phyloP scores from a whole-genome alignment of 768 basidiomycete genomes.

The Rickenella mellea region DNA sequence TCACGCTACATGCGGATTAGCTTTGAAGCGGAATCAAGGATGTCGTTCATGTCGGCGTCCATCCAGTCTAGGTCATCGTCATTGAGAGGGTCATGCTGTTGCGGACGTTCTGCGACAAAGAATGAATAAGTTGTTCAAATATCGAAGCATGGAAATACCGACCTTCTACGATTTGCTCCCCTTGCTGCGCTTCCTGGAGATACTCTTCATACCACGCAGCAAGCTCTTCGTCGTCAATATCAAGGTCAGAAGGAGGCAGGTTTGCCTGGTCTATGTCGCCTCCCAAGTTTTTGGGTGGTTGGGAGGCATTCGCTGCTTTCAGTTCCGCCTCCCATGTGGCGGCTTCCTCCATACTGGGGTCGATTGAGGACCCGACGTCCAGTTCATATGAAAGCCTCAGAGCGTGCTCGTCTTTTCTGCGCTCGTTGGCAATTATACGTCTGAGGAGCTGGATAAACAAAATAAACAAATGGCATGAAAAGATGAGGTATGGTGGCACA shows the following conservation, averaged over 20 bases:
- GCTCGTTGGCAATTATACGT: constrained; percentile 50
- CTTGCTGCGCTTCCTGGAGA: not conserved
- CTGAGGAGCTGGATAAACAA: constrained; percentile 44
- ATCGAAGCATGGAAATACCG: too few relatives aligned
- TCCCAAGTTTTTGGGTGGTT: too few relatives aligned
- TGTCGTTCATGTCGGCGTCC: too few relatives aligned
- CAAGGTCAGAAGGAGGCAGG: too few relatives aligned
- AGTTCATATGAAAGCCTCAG: constrained; percentile 55
- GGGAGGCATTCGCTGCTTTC: constrained; percentile 10
- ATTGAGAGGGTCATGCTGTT: too few relatives aligned
- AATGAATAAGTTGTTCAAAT: too few relatives aligned
- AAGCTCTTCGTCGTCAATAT: not conserved
- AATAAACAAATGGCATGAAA: not conserved
- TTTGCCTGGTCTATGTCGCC: too few relatives aligned
- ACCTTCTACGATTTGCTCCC: too few relatives aligned
- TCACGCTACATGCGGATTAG: too few relatives aligned
- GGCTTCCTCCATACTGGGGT: constrained; percentile 62
- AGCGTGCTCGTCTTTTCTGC: constrained; percentile 36
- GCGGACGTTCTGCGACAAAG: too few relatives aligned
- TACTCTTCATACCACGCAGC: not conserved
- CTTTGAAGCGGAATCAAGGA: too few relatives aligned
- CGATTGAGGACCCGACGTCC: constrained; percentile 70
- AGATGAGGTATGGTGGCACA: constrained; percentile 15
- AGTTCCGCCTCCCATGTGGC: constrained; percentile 52
- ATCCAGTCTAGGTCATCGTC: too few relatives aligned